Evolutionary conservation across 2,329 filamentous ascomycete species (phyloP).

Genomic region (Sordariomycetes sp.): DNA sequence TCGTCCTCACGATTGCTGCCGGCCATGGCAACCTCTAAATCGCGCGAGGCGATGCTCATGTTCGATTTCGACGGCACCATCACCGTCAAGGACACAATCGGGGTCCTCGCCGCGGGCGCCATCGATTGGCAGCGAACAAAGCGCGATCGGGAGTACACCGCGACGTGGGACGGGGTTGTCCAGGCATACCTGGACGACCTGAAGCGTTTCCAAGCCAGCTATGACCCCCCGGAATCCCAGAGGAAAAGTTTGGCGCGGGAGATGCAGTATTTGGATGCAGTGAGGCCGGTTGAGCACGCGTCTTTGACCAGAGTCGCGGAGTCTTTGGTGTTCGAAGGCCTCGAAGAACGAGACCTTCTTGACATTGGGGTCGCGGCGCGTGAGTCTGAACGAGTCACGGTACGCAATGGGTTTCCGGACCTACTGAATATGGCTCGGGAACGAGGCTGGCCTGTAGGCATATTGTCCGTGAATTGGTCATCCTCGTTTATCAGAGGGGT

Average conservation of each 20-base stretch:
- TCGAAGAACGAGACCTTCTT: slow-evolving; percentile 21
- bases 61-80: slow-evolving; percentile 55
- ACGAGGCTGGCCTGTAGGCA: slow-evolving; percentile 26
- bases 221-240: slow-evolving; percentile 18
- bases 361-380: slow-evolving; percentile 28
- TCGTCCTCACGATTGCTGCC: background rate
- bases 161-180: slow-evolving; percentile 35
- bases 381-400: slow-evolving; percentile 17
- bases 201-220: slow-evolving; percentile 22
- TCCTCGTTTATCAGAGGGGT: slow-evolving; percentile 35
- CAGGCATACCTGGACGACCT: slow-evolving; percentile 33
- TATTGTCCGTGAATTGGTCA: slow-evolving; percentile 46
- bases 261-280: slow-evolving; percentile 30
- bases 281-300: slow-evolving; percentile 32
- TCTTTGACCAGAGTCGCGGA: slow-evolving; percentile 34
- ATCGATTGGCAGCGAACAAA: slow-evolving; percentile 20
- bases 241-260: slow-evolving; percentile 28
- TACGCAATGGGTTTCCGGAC: slow-evolving; percentile 30
- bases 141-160: slow-evolving; percentile 20
- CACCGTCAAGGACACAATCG: slow-evolving; percentile 43
- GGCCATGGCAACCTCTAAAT: background rate
- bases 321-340: slow-evolving; percentile 33
- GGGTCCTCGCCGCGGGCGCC: slow-evolving; percentile 33
- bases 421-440: slow-evolving; percentile 15
- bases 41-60: slow-evolving; percentile 29